Conservation (phyloP, 1,284 basidiomycete species). For the Serendipita sp. region DNA sequence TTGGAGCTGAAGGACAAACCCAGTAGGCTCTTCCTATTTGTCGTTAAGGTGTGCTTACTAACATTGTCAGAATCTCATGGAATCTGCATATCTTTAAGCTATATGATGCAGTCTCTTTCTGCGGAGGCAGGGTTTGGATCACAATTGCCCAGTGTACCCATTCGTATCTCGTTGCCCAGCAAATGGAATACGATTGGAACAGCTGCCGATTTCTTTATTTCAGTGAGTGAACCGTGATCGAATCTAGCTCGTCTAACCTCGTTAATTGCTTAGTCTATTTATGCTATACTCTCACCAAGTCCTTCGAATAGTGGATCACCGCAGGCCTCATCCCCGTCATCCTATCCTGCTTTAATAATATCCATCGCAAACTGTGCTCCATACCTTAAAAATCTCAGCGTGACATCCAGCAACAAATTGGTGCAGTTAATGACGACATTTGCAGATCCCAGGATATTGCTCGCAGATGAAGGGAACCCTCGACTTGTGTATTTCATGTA, state of each 20-base stretch:
- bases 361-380: constrained; percentile 79
- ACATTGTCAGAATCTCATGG: constrained; percentile 65
- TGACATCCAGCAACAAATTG: constrained; percentile 69
- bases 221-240: constrained; percentile 33
- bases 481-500: constrained; percentile 81
- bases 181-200: constrained; percentile 66
- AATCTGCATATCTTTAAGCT: constrained; percentile 75
- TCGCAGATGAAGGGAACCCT: constrained; percentile 90
- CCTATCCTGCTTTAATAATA: constrained; percentile 88
- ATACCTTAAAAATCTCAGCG: constrained; percentile 67
- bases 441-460: constrained; percentile 73
- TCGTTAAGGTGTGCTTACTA: constrained; percentile 14
- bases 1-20: constrained; percentile 84
- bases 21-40: constrained; percentile 33
- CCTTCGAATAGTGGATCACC: neutral
- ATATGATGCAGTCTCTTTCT: constrained; percentile 83
- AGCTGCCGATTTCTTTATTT: constrained; percentile 74
- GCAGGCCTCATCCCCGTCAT: constrained; percentile 55
- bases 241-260: neutral
- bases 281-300: constrained; percentile 21
- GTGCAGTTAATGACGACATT: constrained; percentile 83
- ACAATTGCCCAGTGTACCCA: constrained; percentile 42
- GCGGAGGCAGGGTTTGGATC: constrained; percentile 65
- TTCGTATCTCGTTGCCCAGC: constrained; percentile 50
- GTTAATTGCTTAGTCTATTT: constrained; percentile 48